Percentiles rank a stretch among this genome's conserved stretches.
These are phyloP conservation scores for Lepraria neglecta DNA, from an alignment of 495 filamentous ascomycete genomes.

Conservation along the genomic window DNA sequence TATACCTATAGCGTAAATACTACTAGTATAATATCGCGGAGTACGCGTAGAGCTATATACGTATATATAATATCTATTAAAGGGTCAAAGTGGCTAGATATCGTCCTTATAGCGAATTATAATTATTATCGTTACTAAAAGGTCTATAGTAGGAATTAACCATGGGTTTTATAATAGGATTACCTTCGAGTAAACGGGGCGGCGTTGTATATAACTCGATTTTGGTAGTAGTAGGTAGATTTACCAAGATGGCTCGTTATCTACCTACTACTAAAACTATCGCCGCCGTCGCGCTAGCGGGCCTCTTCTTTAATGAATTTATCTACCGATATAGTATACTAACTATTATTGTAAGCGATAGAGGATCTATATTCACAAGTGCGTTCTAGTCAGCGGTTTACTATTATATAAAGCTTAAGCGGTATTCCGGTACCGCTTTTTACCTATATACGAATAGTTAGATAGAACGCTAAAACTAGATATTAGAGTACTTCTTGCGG, in stretches of 20 bases:
- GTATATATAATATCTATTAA: too few species aligned
- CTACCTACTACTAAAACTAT: neutral
- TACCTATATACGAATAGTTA: neutral
- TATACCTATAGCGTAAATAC: too few species aligned
- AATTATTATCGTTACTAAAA: too few species aligned
- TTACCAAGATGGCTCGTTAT: slow-evolving; percentile 20
- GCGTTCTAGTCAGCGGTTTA: slow-evolving; percentile 18
- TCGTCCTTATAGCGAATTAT: too few species aligned
- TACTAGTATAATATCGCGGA: too few species aligned
- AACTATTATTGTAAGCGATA: slow-evolving; percentile 12
- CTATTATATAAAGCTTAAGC: slow-evolving; percentile 5
- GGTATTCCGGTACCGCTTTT: neutral
- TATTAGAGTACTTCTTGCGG: neutral
- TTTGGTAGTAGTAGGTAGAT: too few species aligned
- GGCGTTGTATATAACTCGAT: too few species aligned
- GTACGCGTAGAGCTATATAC: too few species aligned
- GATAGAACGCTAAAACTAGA: neutral
- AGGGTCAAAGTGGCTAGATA: too few species aligned
- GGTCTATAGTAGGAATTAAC: too few species aligned
- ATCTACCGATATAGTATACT: neutral
- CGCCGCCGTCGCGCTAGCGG: neutral
- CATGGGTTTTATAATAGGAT: too few species aligned
- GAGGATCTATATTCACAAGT: slow-evolving; percentile 18
- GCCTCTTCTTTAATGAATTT: slow-evolving; percentile 14
- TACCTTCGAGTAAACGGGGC: too few species aligned